Evolutionary conservation across 202 grass and related monocot genomes (phyloP).

Genomic region (Setaria viridis): DNA sequence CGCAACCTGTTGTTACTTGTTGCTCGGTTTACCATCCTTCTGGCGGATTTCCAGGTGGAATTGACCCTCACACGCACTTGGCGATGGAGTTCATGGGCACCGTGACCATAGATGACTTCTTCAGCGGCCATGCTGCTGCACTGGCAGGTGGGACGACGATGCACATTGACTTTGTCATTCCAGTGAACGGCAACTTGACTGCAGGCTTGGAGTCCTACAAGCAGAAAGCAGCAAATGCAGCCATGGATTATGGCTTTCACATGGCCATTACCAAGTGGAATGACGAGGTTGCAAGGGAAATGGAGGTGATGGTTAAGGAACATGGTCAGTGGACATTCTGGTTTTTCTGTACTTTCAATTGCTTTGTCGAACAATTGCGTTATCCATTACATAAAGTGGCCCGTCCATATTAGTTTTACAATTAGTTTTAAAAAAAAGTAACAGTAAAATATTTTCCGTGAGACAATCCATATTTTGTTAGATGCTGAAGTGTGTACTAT

Average conservation of each 20-base stretch:
- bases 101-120: slow-evolving; percentile 89
- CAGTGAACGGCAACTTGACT: slow-evolving; percentile 83
- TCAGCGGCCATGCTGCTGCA: slow-evolving; percentile 84
- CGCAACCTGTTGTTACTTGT: neutral
- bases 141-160: slow-evolving; percentile 95
- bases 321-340: slow-evolving; percentile 65
- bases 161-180: slow-evolving; percentile 98
- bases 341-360: slow-evolving; percentile 2
- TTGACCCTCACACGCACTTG: slow-evolving; percentile 95
- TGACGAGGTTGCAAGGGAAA: slow-evolving; percentile 90
- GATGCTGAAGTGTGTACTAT: neutral
- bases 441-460: neutral
- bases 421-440: slow-evolving; percentile 5
- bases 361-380: neutral
- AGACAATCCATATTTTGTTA: neutral
- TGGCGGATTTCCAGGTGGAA: slow-evolving; percentile 71
- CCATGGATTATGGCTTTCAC: slow-evolving; percentile 98
- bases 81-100: slow-evolving; percentile 98
- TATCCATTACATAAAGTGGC: slow-evolving; percentile 2
- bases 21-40: slow-evolving; percentile 24
- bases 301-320: slow-evolving; percentile 95
- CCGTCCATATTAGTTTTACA: neutral
- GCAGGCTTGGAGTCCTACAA: slow-evolving; percentile 84
- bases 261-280: slow-evolving; percentile 99
- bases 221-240: slow-evolving; percentile 74